Evolutionary conservation across 805 yeast genomes (phyloP).

Genomic region (Sugiyamaella chiloensis): DNA sequence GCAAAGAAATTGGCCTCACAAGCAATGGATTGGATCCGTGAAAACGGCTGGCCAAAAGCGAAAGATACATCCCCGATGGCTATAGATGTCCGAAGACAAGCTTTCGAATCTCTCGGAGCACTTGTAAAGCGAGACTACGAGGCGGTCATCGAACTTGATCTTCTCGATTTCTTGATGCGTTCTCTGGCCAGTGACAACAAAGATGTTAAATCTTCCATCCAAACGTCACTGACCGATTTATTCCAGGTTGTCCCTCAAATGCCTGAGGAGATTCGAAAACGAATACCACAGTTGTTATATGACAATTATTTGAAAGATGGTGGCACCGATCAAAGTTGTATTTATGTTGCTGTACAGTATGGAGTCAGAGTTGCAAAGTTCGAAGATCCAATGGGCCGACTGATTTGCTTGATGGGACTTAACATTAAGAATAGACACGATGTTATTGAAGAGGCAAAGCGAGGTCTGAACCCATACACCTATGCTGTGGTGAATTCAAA

Average conservation of each 20-base stretch:
- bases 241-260: constrained; percentile 44
- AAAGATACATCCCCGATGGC: constrained; percentile 9
- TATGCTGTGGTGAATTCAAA: constrained; percentile 50
- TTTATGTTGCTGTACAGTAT: constrained; percentile 64
- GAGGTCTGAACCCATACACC: constrained; percentile 85
- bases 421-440: constrained; percentile 59
- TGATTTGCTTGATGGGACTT: constrained; percentile 64
- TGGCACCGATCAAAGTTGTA: constrained; percentile 46
- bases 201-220: constrained; percentile 65
- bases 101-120: constrained; percentile 77
- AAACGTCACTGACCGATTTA: constrained; percentile 63
- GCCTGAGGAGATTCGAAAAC: constrained; percentile 34
- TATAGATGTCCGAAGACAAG: constrained; percentile 32
- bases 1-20: constrained; percentile 18
- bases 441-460: constrained; percentile 71
- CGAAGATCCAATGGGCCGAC: constrained; percentile 61
- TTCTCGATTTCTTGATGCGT: constrained; percentile 54
- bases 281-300: constrained; percentile 41
- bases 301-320: constrained; percentile 38
- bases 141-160: constrained; percentile 25
- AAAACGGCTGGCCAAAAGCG: constrained; percentile 34
- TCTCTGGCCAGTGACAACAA: constrained; percentile 61
- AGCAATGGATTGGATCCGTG: constrained; percentile 25
- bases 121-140: constrained; percentile 48
- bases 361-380: constrained; percentile 64